Percentiles rank a stretch among this genome's conserved stretches.
Conservation (phyloP, 371 early-diverging fungal species). For the Mucor indicus region DNA sequence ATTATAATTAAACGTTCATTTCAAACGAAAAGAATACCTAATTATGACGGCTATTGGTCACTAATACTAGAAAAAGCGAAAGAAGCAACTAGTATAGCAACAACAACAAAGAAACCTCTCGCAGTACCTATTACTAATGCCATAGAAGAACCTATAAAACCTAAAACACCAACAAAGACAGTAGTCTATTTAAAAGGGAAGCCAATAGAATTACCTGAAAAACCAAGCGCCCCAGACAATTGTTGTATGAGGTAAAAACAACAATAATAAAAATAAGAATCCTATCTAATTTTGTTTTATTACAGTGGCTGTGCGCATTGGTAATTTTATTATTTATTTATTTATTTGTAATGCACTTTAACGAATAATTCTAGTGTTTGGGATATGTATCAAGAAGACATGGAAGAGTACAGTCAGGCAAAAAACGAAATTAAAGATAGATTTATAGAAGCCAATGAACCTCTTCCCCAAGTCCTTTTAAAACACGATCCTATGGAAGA, state of each 20-base stretch:
- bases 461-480: slow-evolving; percentile 23
- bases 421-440: slow-evolving; percentile 20
- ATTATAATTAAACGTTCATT: slow-evolving; percentile 6
- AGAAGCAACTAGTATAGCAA: neutral
- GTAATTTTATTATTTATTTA: slow-evolving; percentile 17
- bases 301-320: slow-evolving; percentile 44
- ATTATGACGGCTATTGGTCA: slow-evolving; percentile 40
- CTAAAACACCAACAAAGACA: too few species aligned
- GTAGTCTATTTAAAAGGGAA: slow-evolving; percentile 25
- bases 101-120: neutral
- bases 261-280: neutral
- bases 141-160: neutral
- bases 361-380: slow-evolving; percentile 28
- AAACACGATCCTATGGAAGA: slow-evolving; percentile 24
- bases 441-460: slow-evolving; percentile 24
- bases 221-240: slow-evolving; percentile 34
- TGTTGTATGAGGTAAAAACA: slow-evolving; percentile 45
- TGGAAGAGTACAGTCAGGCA: slow-evolving; percentile 31
- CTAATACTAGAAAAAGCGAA: slow-evolving; percentile 21
- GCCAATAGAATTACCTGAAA: slow-evolving; percentile 23
- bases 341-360: too few species aligned
- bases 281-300: neutral
- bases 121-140: neutral
- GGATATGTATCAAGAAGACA: slow-evolving; percentile 47
- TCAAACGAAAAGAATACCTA: slow-evolving; percentile 19